phyloP scores from a whole-genome alignment of 805 yeast species.

The Cyberlindnera maritima region DNA sequence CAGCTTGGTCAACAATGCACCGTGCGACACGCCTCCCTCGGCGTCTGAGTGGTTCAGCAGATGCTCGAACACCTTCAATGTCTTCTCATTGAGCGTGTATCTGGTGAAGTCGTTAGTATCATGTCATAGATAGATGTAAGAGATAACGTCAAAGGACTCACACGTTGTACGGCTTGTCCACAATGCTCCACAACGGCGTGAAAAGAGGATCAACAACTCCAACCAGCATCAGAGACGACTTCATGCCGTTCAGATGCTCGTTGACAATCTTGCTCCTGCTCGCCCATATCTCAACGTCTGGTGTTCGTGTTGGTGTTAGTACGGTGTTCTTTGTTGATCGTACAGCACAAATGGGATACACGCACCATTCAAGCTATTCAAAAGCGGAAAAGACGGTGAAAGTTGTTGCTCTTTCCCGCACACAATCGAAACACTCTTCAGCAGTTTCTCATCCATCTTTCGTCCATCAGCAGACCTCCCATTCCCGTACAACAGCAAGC shows the following conservation, averaged over 20 bases:
- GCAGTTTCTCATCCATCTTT: conserved; percentile 17
- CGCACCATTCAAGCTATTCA: conserved; percentile 6
- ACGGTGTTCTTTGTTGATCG: too few species aligned
- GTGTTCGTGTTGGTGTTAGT: background rate
- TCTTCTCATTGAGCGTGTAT: conserved; percentile 17
- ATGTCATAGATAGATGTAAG: background rate
- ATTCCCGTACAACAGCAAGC: too few species aligned
- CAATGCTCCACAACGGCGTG: conserved; percentile 28
- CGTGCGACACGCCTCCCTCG: conserved; percentile 8
- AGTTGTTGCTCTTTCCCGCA: background rate
- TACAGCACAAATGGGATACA: too few species aligned
- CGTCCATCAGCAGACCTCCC: too few species aligned
- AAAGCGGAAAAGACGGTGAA: background rate
- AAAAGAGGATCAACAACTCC: conserved; percentile 19
- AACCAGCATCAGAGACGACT: conserved; percentile 10
- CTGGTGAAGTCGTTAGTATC: conserved; percentile 11
- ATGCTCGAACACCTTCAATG: conserved; percentile 14
- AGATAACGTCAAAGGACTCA: conserved; percentile 10
- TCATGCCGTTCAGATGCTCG: conserved; percentile 15
- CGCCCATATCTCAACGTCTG: conserved; percentile 28
- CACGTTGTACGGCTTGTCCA: conserved; percentile 29
- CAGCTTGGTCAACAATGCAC: conserved; percentile 17
- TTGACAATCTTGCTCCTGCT: conserved; percentile 26
- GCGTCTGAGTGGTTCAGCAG: conserved; percentile 19
- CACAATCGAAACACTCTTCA: conserved; percentile 10